Base-by-base conservation (phyloP, 306 rosid genomes). In the Astragalus membranaceus region DNA sequence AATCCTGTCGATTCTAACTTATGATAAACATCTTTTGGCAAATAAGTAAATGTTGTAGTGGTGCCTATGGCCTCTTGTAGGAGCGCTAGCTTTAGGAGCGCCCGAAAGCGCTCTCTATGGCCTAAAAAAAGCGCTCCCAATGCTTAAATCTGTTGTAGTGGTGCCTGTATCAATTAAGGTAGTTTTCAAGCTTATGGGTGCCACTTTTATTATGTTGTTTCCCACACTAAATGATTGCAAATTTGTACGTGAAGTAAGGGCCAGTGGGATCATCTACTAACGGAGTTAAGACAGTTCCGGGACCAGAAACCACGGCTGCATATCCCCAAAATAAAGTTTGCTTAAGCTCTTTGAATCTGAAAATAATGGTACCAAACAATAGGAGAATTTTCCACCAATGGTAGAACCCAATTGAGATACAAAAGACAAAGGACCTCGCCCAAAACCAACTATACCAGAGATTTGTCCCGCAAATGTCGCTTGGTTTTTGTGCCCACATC, bases 391-490 rank as follows among this genome's bases (percentile, higher is more conserved):
- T 0, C 81, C 81, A 0, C 1, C 62, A 0, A 73, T 70, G 0
- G 83, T 62, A 8, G 81, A 1, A 20, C 23, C 23, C 23, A 20
- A 20, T 20, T 20, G 1, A 20, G 23, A 20, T 20, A 20, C 23
- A 20, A 6, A 76, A 0, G 90, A 89, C 8, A 43, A 49, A 0
- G 41, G 5, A 1, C 89, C 85, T 0, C 69, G 29, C 2, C 90
- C 88, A 0, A 89, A 83, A 1, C 90, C 92, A 0, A 89, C 79
- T 7, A 89, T 42, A 4, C 92, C 96, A 0, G 92, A 32, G 36
- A 5, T 74, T 0, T 59, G 5, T 0, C 12, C 46, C 67, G 16
- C 35, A 1, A 2, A 1, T 0, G 39, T 0, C 4, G 4, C 41
- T 2, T 0, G 10, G n/a, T 17, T 69, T 4, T 48, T 1, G 3